These are phyloP conservation scores for Skeletonema grethae DNA, from an alignment of 108 stramenopile genomes.

Conservation along the genomic window DNA sequence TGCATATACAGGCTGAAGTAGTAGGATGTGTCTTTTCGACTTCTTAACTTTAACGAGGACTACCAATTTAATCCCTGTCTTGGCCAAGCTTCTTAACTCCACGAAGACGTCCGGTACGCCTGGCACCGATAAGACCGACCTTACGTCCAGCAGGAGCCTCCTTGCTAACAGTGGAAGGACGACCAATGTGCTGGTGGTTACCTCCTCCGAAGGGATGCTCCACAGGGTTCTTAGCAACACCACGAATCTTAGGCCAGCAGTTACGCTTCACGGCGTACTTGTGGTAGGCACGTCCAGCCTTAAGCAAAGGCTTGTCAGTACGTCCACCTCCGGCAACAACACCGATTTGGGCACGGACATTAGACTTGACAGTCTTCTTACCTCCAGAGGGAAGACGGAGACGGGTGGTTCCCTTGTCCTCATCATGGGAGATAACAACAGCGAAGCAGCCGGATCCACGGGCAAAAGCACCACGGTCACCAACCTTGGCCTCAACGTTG, in stretches of 20 bases:
- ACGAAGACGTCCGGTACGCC: slow-evolving; percentile 98
- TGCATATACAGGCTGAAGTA: not conserved
- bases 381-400: slow-evolving; percentile 97
- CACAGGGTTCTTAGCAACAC: slow-evolving; percentile 99
- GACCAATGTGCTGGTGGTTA: slow-evolving; percentile 99
- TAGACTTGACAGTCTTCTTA: slow-evolving; percentile 96
- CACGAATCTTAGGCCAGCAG: slow-evolving; percentile 99
- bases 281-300: slow-evolving; percentile 99
- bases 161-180: slow-evolving; percentile 89
- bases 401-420: slow-evolving; percentile 98
- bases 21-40: not conserved
- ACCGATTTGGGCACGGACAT: slow-evolving; percentile 97
- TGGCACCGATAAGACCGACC: slow-evolving; percentile 98
- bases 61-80: slow-evolving; percentile 85
- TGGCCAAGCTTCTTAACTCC: slow-evolving; percentile 95
- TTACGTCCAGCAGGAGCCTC: slow-evolving; percentile 96
- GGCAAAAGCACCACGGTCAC: slow-evolving; percentile 97
- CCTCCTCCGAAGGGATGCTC: slow-evolving; percentile 99
- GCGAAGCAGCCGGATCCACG: slow-evolving; percentile 97
- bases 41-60: slow-evolving; percentile 8
- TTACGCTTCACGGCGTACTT: slow-evolving; percentile 99
- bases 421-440: slow-evolving; percentile 98
- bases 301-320: slow-evolving; percentile 99
- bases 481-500: slow-evolving; percentile 94
- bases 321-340: slow-evolving; percentile 99